Conservation (phyloP, 2,329 filamentous ascomycete genomes). For the Penicillium digitatum region DNA sequence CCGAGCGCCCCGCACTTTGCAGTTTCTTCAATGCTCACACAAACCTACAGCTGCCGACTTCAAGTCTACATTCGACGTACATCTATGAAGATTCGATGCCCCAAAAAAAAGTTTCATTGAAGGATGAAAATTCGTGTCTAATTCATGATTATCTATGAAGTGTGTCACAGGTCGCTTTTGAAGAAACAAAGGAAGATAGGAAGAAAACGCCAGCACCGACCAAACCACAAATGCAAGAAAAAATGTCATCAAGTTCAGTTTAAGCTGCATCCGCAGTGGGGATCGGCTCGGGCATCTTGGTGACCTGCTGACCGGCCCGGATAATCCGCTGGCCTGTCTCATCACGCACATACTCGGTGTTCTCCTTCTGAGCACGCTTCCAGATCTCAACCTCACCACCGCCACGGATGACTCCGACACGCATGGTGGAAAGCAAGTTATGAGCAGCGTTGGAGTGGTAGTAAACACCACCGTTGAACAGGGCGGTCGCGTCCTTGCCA, state of each 20-base stretch:
- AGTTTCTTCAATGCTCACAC: neutral
- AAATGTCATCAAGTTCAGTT: constrained; percentile 16
- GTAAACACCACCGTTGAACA: constrained; percentile 91
- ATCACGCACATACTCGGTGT: constrained; percentile 73
- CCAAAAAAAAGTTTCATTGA: neutral
- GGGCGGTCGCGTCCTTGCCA: constrained; percentile 82
- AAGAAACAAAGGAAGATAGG: constrained; percentile 9
- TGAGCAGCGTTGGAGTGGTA: constrained; percentile 85
- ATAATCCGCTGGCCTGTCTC: constrained; percentile 76
- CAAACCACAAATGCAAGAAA: constrained; percentile 26
- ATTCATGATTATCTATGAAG: constrained; percentile 27
- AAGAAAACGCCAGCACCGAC: constrained; percentile 17
- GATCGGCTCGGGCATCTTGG: constrained; percentile 74
- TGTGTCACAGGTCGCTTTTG: constrained; percentile 19
- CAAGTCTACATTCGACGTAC: neutral
- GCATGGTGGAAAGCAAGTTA: constrained; percentile 83
- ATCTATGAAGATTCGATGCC: neutral
- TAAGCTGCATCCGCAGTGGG: constrained; percentile 76
- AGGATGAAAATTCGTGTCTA: constrained; percentile 23
- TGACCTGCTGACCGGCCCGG: constrained; percentile 79
- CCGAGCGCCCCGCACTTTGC: neutral
- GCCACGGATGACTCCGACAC: constrained; percentile 78
- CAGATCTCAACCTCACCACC: constrained; percentile 89
- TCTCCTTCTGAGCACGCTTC: constrained; percentile 80
- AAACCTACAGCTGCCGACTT: neutral